Base-by-base conservation (phyloP, 495 filamentous ascomycete species). In the Daldinia loculata region DNA sequence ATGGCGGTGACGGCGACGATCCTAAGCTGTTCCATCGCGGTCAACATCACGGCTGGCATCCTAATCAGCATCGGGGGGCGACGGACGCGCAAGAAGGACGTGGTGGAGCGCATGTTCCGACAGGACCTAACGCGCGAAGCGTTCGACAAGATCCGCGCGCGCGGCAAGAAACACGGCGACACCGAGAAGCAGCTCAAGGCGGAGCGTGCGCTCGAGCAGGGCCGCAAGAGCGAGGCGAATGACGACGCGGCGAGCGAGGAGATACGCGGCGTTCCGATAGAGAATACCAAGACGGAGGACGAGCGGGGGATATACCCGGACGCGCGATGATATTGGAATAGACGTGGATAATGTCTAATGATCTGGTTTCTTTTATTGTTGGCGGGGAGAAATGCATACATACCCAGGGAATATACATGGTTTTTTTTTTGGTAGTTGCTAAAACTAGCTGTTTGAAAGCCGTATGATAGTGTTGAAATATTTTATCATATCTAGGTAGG, bases 41-140 rank as follows among this genome's bases (percentile, higher is more conserved):
- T 87, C 62, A 95, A 95, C 74, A 89, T 91, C 63, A 81, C 83
- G 0, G 91, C 89, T 1, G 92, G 91, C 29, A 75, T 95, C 0
- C 50, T 93, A 51, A 94, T 95, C 74, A 84, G 82, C 63, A 83
- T 94, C 32, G 92, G 92, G 6, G 91, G 93, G 68, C 84, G 87
- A 3, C 83, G 84, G 29, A 90, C 91, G 0, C 85, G 92, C 26
- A 95, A 95, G 85, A 92, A 92, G 86, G 91, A 95, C 55, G 90
- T 95, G 1, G 79, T 93, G 0, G 91, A 94, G 75, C 86, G 88
- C 29, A 85, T 94, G 72, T 85, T 88, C 71, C 85, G 90, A 12
- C 91, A 94, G 77, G 85, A 92, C 56, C 79, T 94, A 55, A 95
- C 92, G 2, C 81, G 84, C 36, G 86, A 92, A 72, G 91, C 89